Conservation (phyloP, 805 yeast species). For the Zygotorulaspora florentina region DNA sequence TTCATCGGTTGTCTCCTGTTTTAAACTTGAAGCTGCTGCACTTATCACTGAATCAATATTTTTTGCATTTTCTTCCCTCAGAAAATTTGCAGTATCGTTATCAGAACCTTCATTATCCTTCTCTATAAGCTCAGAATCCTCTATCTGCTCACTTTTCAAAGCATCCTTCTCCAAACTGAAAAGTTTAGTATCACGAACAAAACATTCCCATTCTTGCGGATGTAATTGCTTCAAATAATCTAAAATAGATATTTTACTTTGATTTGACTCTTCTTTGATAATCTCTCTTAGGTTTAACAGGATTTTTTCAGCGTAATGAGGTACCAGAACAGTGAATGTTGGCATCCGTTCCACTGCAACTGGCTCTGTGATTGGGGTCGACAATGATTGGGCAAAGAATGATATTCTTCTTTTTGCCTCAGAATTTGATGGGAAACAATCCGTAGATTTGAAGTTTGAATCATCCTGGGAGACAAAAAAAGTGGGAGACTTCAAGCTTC, state of each 20-base stretch:
- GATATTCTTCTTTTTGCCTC: slow-evolving; percentile 83
- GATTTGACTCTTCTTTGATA: slow-evolving; percentile 60
- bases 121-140: slow-evolving; percentile 14
- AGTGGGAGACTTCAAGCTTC: slow-evolving; percentile 60
- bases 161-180: slow-evolving; percentile 51
- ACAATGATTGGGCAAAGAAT: slow-evolving; percentile 83
- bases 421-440: slow-evolving; percentile 55
- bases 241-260: slow-evolving; percentile 61
- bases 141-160: slow-evolving; percentile 9
- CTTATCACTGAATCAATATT: slow-evolving; percentile 30
- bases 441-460: slow-evolving; percentile 50
- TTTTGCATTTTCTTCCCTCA: not conserved
- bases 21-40: not conserved
- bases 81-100: not conserved
- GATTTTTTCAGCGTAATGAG: slow-evolving; percentile 84
- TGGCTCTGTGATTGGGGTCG: slow-evolving; percentile 80
- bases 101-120: slow-evolving; percentile 36
- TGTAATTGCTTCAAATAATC: slow-evolving; percentile 74
- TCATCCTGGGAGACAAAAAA: slow-evolving; percentile 84
- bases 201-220: slow-evolving; percentile 74
- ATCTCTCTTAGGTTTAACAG: slow-evolving; percentile 71
- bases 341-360: slow-evolving; percentile 68
- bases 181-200: slow-evolving; percentile 70
- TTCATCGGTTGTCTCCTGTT: not conserved
- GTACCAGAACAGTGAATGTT: slow-evolving; percentile 75